A percentile compares a stretch with the other conserved stretches of the same genome.
Evolutionary conservation across 352 stramenopile species (phyloP).

Genomic region (Pythium periplocum): DNA sequence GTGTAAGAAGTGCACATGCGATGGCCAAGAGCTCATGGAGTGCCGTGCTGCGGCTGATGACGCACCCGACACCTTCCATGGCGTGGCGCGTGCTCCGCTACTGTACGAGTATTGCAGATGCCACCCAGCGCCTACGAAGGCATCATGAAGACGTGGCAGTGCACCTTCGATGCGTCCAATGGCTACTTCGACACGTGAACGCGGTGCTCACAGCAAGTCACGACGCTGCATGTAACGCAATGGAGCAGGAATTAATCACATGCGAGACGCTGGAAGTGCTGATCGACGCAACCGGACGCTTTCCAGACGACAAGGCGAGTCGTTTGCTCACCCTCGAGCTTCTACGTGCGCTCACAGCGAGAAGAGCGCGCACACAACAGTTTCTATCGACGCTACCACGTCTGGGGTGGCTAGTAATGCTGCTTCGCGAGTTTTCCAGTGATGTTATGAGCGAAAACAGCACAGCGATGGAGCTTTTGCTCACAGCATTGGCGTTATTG

Average conservation of each 20-base stretch:
- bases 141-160: slow-evolving; percentile 19
- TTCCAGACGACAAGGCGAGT: too few relatives aligned
- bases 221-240: neutral
- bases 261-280: slow-evolving; percentile 24
- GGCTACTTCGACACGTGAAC: slow-evolving; percentile 47
- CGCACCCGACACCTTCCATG: slow-evolving; percentile 41
- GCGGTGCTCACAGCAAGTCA: neutral
- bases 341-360: slow-evolving; percentile 19
- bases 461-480: slow-evolving; percentile 4
- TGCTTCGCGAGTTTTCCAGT: slow-evolving; percentile 8
- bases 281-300: slow-evolving; percentile 7
- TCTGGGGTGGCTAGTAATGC: slow-evolving; percentile 21
- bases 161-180: slow-evolving; percentile 39
- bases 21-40: slow-evolving; percentile 59
- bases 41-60: slow-evolving; percentile 37
- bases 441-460: too few relatives aligned
- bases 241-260: slow-evolving; percentile 27
- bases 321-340: slow-evolving; percentile 27
- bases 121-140: slow-evolving; percentile 31
- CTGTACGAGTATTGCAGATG: slow-evolving; percentile 40
- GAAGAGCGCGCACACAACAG: slow-evolving; percentile 21
- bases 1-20: slow-evolving; percentile 37
- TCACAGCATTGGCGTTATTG: slow-evolving; percentile 10
- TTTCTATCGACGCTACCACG: slow-evolving; percentile 18
- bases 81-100: slow-evolving; percentile 43